Percentiles rank a stretch among this genome's conserved stretches.
phyloP scores from a whole-genome alignment of 305 asterid species.

The Fraxinus sp. region DNA sequence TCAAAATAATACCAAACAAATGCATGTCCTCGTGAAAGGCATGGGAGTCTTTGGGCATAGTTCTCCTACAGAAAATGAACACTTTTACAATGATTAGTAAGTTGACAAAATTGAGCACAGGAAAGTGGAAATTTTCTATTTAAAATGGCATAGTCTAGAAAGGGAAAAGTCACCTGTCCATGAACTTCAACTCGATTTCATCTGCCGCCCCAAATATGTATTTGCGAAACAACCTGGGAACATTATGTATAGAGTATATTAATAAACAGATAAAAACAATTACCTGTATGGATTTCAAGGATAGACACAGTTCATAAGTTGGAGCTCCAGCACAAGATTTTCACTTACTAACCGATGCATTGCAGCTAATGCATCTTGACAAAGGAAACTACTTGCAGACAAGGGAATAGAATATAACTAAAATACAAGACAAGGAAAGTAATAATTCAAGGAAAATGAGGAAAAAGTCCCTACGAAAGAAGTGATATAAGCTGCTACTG shows the following conservation, averaged over 20 bases:
- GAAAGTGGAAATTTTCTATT: background rate
- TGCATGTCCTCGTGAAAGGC: constrained; percentile 62
- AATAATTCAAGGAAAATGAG: background rate
- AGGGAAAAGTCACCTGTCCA: constrained; percentile 43
- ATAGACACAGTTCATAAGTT: background rate
- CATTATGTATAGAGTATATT: background rate
- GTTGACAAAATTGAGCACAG: background rate
- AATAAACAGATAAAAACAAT: constrained; percentile 8
- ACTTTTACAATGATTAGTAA: background rate
- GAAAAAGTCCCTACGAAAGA: background rate
- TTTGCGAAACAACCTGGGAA: constrained; percentile 49
- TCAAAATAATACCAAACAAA: constrained; percentile 47
- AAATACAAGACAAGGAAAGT: background rate
- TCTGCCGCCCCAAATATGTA: constrained; percentile 63
- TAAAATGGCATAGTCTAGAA: background rate
- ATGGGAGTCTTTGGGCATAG: too few relatives aligned
- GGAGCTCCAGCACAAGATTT: background rate
- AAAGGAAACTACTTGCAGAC: background rate
- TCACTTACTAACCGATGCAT: background rate
- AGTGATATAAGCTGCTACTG: background rate
- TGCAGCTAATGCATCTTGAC: background rate
- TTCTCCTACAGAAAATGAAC: constrained; percentile 42
- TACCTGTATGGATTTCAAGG: background rate
- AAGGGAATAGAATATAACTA: background rate
- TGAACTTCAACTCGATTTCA: constrained; percentile 57